Evolutionary conservation across 169 alveolate species (phyloP).

Genomic region (Cystoisospora suis): DNA sequence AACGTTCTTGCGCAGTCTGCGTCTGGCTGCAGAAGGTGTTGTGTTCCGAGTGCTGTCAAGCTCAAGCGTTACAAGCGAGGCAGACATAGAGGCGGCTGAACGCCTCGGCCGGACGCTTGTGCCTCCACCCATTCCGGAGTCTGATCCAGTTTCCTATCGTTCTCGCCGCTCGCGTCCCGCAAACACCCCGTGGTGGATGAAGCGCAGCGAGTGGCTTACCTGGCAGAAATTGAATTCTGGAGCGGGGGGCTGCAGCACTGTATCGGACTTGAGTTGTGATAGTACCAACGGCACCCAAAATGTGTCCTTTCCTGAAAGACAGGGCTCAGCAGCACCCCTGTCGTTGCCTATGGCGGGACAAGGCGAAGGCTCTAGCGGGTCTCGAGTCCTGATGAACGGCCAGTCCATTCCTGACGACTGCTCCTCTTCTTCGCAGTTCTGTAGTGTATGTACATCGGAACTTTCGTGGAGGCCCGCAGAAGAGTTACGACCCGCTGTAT

Average conservation of each 20-base stretch:
- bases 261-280: not conserved
- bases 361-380: too few relatives aligned
- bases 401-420: too few relatives aligned
- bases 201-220: slow-evolving; percentile 58
- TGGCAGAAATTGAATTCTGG: slow-evolving; percentile 26
- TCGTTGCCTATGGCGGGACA: too few relatives aligned
- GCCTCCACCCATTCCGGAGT: slow-evolving; percentile 53
- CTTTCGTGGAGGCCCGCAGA: not conserved
- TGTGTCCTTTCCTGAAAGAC: too few relatives aligned
- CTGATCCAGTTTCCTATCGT: slow-evolving; percentile 44
- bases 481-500: not conserved
- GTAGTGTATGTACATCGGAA: too few relatives aligned
- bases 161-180: slow-evolving; percentile 52
- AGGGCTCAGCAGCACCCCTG: too few relatives aligned
- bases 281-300: too few relatives aligned
- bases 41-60: not conserved
- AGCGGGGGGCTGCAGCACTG: not conserved
- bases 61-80: not conserved
- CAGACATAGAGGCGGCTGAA: too few relatives aligned
- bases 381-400: too few relatives aligned
- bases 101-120: slow-evolving; percentile 5
- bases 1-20: not conserved
- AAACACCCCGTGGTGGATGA: slow-evolving; percentile 63
- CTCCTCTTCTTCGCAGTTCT: too few relatives aligned
- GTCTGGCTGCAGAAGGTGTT: slow-evolving; percentile 8